Conservation (phyloP, 2,329 filamentous ascomycete species). For the Penicillium sclerotiorum region DNA sequence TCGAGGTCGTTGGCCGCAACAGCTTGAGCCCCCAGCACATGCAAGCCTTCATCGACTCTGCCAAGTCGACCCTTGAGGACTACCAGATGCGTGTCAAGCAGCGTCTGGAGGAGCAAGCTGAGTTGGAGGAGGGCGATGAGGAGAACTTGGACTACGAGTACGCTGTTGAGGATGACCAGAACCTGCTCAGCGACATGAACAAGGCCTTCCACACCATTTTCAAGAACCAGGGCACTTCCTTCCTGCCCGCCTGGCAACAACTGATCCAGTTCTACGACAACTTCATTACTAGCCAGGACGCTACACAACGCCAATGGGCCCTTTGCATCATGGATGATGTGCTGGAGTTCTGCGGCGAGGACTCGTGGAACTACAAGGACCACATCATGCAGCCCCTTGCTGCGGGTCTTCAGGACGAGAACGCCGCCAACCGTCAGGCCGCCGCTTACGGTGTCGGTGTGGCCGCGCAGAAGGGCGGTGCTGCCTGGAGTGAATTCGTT, state of each 20-base stretch:
- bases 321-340: slow-evolving; percentile 98
- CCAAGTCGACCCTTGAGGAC: slow-evolving; percentile 83
- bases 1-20: slow-evolving; percentile 88
- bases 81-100: slow-evolving; percentile 85
- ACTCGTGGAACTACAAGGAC: slow-evolving; percentile 82
- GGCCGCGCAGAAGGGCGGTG: slow-evolving; percentile 87
- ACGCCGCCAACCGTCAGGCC: slow-evolving; percentile 91
- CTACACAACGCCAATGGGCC: slow-evolving; percentile 97
- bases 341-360: slow-evolving; percentile 89
- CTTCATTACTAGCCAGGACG: slow-evolving; percentile 78
- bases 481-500: slow-evolving; percentile 84
- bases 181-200: slow-evolving; percentile 97
- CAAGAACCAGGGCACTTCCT: slow-evolving; percentile 86
- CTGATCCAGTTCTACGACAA: slow-evolving; percentile 81
- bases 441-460: slow-evolving; percentile 95
- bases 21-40: slow-evolving; percentile 79
- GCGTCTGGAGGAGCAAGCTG: slow-evolving; percentile 80
- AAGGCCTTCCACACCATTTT: slow-evolving; percentile 99
- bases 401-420: slow-evolving; percentile 80
- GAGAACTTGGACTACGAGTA: slow-evolving; percentile 83
- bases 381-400: slow-evolving; percentile 87
- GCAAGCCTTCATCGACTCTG: slow-evolving; percentile 82
- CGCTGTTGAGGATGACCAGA: slow-evolving; percentile 96
- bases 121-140: slow-evolving; percentile 87
- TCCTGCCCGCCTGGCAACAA: slow-evolving; percentile 85